Conservation (phyloP, 1,284 basidiomycete species). For the Hymenochaete sp. region DNA sequence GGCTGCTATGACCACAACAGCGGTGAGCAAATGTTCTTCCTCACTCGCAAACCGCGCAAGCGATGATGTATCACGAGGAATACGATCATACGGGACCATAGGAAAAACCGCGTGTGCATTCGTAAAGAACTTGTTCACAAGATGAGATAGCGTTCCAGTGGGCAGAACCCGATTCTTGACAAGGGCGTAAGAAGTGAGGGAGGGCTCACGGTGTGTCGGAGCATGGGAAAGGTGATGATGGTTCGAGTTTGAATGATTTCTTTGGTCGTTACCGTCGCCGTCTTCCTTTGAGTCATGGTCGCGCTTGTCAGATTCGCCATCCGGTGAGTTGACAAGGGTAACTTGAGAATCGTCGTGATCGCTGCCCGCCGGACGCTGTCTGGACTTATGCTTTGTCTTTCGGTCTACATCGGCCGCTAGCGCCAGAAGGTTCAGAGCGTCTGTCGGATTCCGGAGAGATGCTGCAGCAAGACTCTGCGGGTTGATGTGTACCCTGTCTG, state of each 20-base stretch:
- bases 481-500: slow-evolving; percentile 11
- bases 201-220: not conserved
- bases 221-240: not conserved
- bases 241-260: no score
- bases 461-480: slow-evolving; percentile 16
- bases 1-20: slow-evolving; percentile 33
- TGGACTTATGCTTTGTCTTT: slow-evolving; percentile 10
- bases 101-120: slow-evolving; percentile 35
- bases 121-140: slow-evolving; percentile 30
- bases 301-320: not conserved
- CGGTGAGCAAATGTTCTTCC: slow-evolving; percentile 31
- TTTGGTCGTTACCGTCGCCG: no score
- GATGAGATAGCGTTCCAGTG: slow-evolving; percentile 24
- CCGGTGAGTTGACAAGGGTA: not conserved
- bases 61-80: slow-evolving; percentile 28
- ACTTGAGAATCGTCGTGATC: not conserved
- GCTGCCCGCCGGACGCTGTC: not conserved
- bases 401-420: slow-evolving; percentile 17
- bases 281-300: no score
- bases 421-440: slow-evolving; percentile 17
- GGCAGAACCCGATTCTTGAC: slow-evolving; percentile 29
- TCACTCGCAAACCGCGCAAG: slow-evolving; percentile 29
- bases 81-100: slow-evolving; percentile 29
- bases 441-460: slow-evolving; percentile 17
- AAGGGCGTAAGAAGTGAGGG: slow-evolving; percentile 27